Percentiles rank a stretch among this genome's conserved stretches.
Conservation (phyloP, 371 early-diverging fungal genomes). For the Batkoa obscura region DNA sequence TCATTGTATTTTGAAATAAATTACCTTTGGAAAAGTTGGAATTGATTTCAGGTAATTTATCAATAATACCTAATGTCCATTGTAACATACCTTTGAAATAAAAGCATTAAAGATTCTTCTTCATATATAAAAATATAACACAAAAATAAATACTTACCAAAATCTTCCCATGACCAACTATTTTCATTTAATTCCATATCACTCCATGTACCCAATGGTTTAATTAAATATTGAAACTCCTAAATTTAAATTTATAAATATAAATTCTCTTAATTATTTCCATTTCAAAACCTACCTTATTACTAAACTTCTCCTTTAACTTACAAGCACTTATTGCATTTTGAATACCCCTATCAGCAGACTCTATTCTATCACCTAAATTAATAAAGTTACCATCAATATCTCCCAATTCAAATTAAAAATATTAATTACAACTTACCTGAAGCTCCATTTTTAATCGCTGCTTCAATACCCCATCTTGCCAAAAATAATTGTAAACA, state of each 20-base stretch:
- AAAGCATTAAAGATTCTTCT: too few species aligned
- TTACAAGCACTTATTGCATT: background rate
- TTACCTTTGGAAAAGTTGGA: background rate
- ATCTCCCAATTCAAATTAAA: too few species aligned
- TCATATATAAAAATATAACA: background rate
- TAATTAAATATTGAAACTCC: too few species aligned
- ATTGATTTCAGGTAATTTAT: background rate
- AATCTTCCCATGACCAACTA: background rate
- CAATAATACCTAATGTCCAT: background rate
- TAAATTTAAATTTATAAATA: too few species aligned
- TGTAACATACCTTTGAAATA: background rate
- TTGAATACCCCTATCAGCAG: background rate
- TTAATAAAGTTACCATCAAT: too few species aligned
- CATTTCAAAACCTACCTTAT: too few species aligned
- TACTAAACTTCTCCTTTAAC: too few species aligned
- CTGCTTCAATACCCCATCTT: constrained; percentile 3
- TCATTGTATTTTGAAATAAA: background rate
- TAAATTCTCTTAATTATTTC: too few species aligned
- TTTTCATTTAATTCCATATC: background rate
- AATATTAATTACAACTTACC: too few species aligned
- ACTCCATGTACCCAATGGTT: constrained; percentile 1
- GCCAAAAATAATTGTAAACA: background rate
- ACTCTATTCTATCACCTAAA: background rate
- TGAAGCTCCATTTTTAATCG: background rate
- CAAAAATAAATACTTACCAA: background rate